Base-by-base conservation (phyloP, 192 early-diverging fungal species). In the Coemansia sp. region DNA sequence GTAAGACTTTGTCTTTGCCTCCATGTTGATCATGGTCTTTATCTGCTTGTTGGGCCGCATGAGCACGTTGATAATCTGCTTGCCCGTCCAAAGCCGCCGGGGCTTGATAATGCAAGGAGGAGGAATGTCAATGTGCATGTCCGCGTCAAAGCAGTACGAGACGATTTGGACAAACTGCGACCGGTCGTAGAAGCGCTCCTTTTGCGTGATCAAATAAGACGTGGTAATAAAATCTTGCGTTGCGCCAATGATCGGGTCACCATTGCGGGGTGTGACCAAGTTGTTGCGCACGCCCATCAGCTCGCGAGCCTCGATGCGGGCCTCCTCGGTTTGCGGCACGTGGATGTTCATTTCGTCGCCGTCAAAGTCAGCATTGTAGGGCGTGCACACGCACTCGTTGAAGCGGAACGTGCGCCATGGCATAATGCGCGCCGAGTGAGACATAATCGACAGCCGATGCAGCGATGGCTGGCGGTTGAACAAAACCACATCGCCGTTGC, bases 311-410 rank as follows among this genome's bases (percentile, higher is more conserved):
- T 99, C 97, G 8, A 93, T 84, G 11, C 93, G 83, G 1, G 97
- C 95, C 77, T 99, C 97, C 68, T 99, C 95, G 1, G 97, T 97
- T 75, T 99, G 97, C 22, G 97, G 97, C 4, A 98, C 86, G 73
- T 99, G 97, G 69, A 99, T 76, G 64, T 99, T 99, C 97, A 99
- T 99, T 70, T 99, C 97, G 68, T 99, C 97, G 58, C 97, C 97
- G 56, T 99, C 97, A 60, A 98, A 98, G 84, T 98, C 97, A 31
- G 97, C 97, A 70, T 99, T 99, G 65, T 98, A 99, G 26, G 95
- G 97, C 13, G 90, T 88, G 70, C 95, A 98, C n/a, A 97, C 95
- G 83, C 94, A 99, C 66, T 98, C 94, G 76, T 99, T 99, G 83
- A 99, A 96, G 43, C 95, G 88, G 81, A 98, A 93, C 7, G 97